Conservation (phyloP, 495 filamentous ascomycete genomes). For the Bombardia bombarda region DNA sequence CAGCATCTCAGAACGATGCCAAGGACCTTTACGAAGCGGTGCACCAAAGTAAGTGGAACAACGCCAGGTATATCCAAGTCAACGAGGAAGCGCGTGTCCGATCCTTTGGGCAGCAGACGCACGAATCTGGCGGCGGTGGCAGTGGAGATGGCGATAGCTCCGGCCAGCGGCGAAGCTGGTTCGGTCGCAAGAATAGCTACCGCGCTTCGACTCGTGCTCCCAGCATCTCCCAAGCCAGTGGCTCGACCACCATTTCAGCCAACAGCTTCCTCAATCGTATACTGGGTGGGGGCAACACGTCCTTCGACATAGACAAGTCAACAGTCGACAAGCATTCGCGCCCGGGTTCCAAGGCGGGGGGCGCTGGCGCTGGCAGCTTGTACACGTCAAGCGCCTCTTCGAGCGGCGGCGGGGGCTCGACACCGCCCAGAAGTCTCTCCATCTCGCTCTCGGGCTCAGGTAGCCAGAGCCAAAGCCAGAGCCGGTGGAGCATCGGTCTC, state of each 20-base stretch:
- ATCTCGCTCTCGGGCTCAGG: slow-evolving; percentile 37
- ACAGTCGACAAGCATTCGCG: slow-evolving; percentile 39
- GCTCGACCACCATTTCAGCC: slow-evolving; percentile 57
- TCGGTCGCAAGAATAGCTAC: slow-evolving; percentile 54
- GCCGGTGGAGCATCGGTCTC: slow-evolving; percentile 44
- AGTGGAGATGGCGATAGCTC: slow-evolving; percentile 31
- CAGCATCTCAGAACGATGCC: slow-evolving; percentile 66
- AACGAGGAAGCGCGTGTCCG: slow-evolving; percentile 50
- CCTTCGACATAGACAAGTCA: slow-evolving; percentile 70
- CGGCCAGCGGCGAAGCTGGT: slow-evolving; percentile 38
- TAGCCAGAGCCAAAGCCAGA: slow-evolving; percentile 36
- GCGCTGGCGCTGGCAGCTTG: slow-evolving; percentile 42
- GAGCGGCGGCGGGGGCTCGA: slow-evolving; percentile 36
- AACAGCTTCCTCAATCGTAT: slow-evolving; percentile 59
- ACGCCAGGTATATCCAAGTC: slow-evolving; percentile 79
- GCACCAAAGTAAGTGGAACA: slow-evolving; percentile 75
- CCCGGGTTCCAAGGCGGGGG: slow-evolving; percentile 41
- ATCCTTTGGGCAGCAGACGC: slow-evolving; percentile 37
- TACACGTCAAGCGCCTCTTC: slow-evolving; percentile 48
- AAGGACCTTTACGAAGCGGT: slow-evolving; percentile 73
- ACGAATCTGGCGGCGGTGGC: slow-evolving; percentile 14
- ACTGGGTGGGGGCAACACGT: slow-evolving; percentile 42
- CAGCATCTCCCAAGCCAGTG: slow-evolving; percentile 33
- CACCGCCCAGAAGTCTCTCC: slow-evolving; percentile 51
- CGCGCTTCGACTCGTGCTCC: slow-evolving; percentile 46